Evolutionary conservation across 192 early-diverging fungal genomes (phyloP).

Genomic region (Umbelopsis isabellina): DNA sequence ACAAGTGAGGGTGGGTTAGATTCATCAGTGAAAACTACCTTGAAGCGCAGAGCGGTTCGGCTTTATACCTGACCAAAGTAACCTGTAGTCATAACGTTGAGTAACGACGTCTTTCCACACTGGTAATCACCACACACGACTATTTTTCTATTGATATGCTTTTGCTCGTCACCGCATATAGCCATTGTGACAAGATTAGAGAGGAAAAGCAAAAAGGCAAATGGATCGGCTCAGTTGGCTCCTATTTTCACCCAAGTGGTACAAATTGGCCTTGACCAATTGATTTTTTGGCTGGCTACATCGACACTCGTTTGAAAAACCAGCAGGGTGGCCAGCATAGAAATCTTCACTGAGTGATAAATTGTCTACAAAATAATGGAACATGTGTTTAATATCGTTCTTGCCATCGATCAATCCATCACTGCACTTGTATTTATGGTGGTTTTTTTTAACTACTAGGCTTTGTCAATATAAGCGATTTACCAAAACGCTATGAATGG

Average conservation of each 20-base stretch:
- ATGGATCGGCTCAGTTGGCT: constrained; percentile 8
- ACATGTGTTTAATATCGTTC: too few relatives aligned
- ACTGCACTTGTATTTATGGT: neutral
- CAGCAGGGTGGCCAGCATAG: too few relatives aligned
- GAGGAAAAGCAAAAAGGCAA: neutral
- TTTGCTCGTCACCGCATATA: constrained; percentile 25
- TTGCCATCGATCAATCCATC: too few relatives aligned
- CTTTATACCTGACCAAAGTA: constrained; percentile 42
- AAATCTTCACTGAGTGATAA: too few relatives aligned
- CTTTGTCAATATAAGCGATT: neutral
- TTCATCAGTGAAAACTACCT: neutral
- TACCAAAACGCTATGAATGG: neutral
- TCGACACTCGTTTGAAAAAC: too few relatives aligned
- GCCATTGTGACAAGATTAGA: constrained; percentile 8
- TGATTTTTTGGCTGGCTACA: neutral
- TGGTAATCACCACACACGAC: constrained; percentile 40
- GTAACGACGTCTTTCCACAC: constrained; percentile 44
- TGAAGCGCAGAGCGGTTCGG: neutral
- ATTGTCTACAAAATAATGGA: too few relatives aligned
- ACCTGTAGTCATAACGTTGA: constrained; percentile 45
- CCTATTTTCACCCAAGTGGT: constrained; percentile 6
- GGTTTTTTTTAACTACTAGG: too few relatives aligned
- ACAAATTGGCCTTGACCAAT: constrained; percentile 3
- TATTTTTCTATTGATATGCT: constrained; percentile 31
- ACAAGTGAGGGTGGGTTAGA: neutral